Conservation (phyloP, 805 yeast genomes). For the Pichia californica region DNA sequence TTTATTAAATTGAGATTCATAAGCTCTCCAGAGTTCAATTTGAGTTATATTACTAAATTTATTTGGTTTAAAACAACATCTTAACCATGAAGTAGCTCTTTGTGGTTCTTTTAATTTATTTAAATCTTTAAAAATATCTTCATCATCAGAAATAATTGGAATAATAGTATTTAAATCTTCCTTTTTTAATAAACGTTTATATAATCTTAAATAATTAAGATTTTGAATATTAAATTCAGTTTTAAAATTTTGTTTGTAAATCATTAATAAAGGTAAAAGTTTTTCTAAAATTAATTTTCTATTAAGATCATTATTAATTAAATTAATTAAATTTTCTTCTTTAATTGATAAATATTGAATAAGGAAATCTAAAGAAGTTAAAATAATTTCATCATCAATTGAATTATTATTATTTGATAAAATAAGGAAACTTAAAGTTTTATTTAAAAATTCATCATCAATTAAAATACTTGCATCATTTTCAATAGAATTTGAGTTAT, state of each 20-base stretch:
- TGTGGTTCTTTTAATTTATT: conserved; percentile 72
- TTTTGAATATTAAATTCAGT: conserved; percentile 32
- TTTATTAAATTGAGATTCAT: conserved; percentile 77
- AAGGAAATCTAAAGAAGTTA: conserved; percentile 73
- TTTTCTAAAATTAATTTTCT: conserved; percentile 48
- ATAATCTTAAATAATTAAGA: conserved; percentile 30
- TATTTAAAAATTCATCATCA: conserved; percentile 41
- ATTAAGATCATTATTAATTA: conserved; percentile 40
- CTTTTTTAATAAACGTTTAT: conserved; percentile 44
- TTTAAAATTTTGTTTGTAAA: conserved; percentile 37
- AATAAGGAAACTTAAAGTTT: conserved; percentile 51
- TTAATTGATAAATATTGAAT: conserved; percentile 55
- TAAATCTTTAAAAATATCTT: conserved; percentile 52
- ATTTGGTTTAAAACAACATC: conserved; percentile 80
- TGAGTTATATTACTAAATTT: conserved; percentile 85
- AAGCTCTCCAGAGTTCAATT: conserved; percentile 91
- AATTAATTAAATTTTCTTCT: conserved; percentile 52
- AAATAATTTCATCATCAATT: conserved; percentile 61
- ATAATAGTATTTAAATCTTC: conserved; percentile 12
- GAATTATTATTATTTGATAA: conserved; percentile 30
- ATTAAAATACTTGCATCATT: conserved; percentile 44
- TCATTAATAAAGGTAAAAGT: conserved; percentile 57
- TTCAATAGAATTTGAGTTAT: too few species aligned
- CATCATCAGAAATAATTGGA: conserved; percentile 15
- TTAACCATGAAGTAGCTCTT: conserved; percentile 91